Conservation (phyloP, 1,284 basidiomycete species). For the Albatrellus sp. region DNA sequence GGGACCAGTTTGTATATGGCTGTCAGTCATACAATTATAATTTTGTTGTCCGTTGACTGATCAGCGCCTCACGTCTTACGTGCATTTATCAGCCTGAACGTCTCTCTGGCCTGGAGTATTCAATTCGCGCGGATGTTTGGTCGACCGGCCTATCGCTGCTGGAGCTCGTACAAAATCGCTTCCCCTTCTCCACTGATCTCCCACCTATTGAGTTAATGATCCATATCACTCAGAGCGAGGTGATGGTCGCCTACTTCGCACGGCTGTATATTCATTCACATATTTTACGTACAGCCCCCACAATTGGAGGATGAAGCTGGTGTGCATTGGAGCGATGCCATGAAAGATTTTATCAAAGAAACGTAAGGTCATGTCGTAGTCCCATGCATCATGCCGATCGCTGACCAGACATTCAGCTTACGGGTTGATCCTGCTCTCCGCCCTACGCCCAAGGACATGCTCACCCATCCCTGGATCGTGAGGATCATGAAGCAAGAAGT, state of each 20-base stretch:
- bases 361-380: constrained; percentile 42
- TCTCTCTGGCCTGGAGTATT: constrained; percentile 81
- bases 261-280: neutral
- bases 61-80: constrained; percentile 2
- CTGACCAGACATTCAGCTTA: constrained; percentile 13
- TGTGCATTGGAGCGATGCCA: constrained; percentile 70
- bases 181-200: constrained; percentile 90
- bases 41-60: constrained; percentile 2
- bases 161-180: constrained; percentile 89
- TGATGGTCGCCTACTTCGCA: constrained; percentile 20
- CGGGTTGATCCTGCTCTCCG: constrained; percentile 33
- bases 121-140: constrained; percentile 97
- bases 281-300: constrained; percentile 48
- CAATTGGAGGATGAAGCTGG: constrained; percentile 64
- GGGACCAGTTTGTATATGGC: constrained; percentile 98
- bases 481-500: constrained; percentile 73
- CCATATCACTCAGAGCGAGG: constrained; percentile 78
- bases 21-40: constrained; percentile 37
- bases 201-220: constrained; percentile 91
- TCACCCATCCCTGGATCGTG: constrained; percentile 81
- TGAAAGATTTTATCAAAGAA: constrained; percentile 88
- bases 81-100: constrained; percentile 67
- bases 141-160: constrained; percentile 89
- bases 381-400: neutral
- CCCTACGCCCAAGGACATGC: constrained; percentile 78